Percentiles rank a stretch among this genome's conserved stretches.
Evolutionary conservation across 1,139 yeast species (phyloP).

Genomic region (Magnusiomyces sp.): DNA sequence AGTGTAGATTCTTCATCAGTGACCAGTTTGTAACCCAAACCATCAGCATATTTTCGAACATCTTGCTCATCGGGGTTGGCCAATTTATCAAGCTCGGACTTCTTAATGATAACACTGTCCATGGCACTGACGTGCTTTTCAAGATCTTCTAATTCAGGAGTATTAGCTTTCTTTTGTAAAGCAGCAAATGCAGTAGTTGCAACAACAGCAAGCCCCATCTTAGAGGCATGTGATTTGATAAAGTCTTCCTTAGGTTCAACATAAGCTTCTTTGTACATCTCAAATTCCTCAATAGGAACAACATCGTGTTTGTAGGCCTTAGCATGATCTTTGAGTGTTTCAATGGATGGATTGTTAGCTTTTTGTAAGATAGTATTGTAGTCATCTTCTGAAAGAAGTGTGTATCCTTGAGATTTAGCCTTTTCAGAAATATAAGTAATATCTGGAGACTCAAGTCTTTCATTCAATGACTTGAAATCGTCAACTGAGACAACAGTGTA

Average conservation of each 20-base stretch:
- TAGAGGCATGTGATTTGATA: conserved; percentile 24
- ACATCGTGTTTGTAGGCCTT: conserved; percentile 10
- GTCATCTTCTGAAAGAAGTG: conserved; percentile 19
- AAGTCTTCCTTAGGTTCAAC: conserved; percentile 23
- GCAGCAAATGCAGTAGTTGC: conserved; percentile 28
- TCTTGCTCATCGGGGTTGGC: conserved; percentile 18
- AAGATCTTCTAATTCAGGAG: conserved; percentile 22
- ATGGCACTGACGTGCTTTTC: conserved; percentile 25
- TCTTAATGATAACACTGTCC: conserved; percentile 27
- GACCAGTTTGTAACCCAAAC: conserved; percentile 19
- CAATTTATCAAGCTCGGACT: conserved; percentile 16
- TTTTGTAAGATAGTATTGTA: conserved; percentile 25
- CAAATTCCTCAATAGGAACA: conserved; percentile 23
- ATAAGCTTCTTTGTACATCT: conserved; percentile 14
- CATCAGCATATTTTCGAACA: conserved; percentile 18
- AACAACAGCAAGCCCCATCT: conserved; percentile 22
- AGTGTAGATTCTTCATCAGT: conserved; percentile 11
- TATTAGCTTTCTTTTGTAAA: conserved; percentile 31
- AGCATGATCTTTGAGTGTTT: conserved; percentile 34
- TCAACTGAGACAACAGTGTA: conserved; percentile 26
- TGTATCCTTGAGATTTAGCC: conserved; percentile 9
- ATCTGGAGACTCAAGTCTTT: conserved; percentile 7
- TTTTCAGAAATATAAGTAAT: conserved; percentile 1
- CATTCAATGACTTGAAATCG: conserved; percentile 16
- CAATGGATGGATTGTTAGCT: conserved; percentile 33